phyloP scores from a whole-genome alignment of 352 stramenopile genomes.

The Globisporangium solare region DNA sequence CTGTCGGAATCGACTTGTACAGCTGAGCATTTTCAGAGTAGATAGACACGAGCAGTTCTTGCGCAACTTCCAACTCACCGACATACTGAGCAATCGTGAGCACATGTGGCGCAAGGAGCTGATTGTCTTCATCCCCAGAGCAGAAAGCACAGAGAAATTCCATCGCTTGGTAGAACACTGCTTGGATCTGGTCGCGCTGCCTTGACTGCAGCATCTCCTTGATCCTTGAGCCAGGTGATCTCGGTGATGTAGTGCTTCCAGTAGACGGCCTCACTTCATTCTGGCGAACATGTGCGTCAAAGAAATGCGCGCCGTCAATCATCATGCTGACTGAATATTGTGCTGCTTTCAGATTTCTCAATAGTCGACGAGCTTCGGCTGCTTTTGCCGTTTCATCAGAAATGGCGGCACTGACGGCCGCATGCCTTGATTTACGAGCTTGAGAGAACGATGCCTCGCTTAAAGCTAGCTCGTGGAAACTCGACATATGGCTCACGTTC shows the following conservation, averaged over 20 bases:
- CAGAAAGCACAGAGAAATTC: slow-evolving; percentile 59
- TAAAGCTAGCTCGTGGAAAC: slow-evolving; percentile 30
- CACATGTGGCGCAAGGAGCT: slow-evolving; percentile 37
- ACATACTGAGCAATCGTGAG: slow-evolving; percentile 53
- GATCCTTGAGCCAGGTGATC: slow-evolving; percentile 21
- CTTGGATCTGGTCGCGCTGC: slow-evolving; percentile 47
- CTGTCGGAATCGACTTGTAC: slow-evolving; percentile 50
- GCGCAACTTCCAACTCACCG: slow-evolving; percentile 45
- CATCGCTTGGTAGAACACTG: slow-evolving; percentile 51
- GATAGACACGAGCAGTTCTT: slow-evolving; percentile 54
- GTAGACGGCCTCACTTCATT: slow-evolving; percentile 8
- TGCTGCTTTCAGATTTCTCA: slow-evolving; percentile 52
- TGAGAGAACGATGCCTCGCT: neutral
- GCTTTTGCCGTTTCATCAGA: slow-evolving; percentile 20
- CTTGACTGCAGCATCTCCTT: slow-evolving; percentile 34
- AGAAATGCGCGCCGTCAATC: slow-evolving; percentile 65
- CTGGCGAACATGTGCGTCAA: slow-evolving; percentile 39
- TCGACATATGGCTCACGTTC: slow-evolving; percentile 41
- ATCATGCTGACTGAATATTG: slow-evolving; percentile 67
- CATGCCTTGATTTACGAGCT: neutral
- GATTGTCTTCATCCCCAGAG: slow-evolving; percentile 37
- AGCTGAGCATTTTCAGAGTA: slow-evolving; percentile 40
- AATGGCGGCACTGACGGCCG: neutral
- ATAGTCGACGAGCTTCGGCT: slow-evolving; percentile 43
- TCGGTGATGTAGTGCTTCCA: neutral